Conservation (phyloP, 179 eudicot genomes). For the Patellifolia procumbens region DNA sequence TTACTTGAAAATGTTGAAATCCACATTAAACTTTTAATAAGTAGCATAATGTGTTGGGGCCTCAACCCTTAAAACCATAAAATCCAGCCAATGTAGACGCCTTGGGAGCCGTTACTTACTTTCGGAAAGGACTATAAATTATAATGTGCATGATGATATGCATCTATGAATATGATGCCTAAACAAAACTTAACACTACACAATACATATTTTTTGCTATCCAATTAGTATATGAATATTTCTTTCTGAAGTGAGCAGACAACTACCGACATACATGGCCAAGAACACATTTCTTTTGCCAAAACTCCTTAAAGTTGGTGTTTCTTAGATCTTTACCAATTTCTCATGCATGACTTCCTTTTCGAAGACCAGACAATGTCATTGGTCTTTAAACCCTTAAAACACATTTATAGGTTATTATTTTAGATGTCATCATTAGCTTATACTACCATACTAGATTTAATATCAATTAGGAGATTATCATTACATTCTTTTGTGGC, state of each 20-base stretch:
- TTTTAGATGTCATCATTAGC: slow-evolving; percentile 18
- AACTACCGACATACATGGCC: slow-evolving; percentile 29
- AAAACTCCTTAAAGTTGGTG: slow-evolving; percentile 22
- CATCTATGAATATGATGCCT: slow-evolving; percentile 15
- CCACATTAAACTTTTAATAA: not conserved
- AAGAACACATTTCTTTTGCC: slow-evolving; percentile 17
- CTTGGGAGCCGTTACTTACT: slow-evolving; percentile 10
- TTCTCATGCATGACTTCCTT: slow-evolving; percentile 16
- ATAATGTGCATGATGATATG: slow-evolving; percentile 17
- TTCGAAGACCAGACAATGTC: slow-evolving; percentile 16
- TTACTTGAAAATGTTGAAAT: not conserved
- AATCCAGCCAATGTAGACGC: slow-evolving; percentile 23
- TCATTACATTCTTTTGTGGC: slow-evolving; percentile 32
- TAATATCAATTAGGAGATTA: slow-evolving; percentile 33
- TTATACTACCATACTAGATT: slow-evolving; percentile 16
- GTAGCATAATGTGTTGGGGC: not conserved
- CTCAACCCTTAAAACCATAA: slow-evolving; percentile 1
- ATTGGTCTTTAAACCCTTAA: slow-evolving; percentile 11
- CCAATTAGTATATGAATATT: slow-evolving; percentile 4
- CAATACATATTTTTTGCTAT: slow-evolving; percentile 12
- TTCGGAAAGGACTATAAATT: slow-evolving; percentile 11
- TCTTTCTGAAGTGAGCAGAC: not conserved
- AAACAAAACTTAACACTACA: not conserved
- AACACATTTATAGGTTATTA: slow-evolving; percentile 12
- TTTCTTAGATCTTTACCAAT: slow-evolving; percentile 16